phyloP scores from a whole-genome alignment of 2,329 filamentous ascomycete species.

The Thermoascus crustaceus region DNA sequence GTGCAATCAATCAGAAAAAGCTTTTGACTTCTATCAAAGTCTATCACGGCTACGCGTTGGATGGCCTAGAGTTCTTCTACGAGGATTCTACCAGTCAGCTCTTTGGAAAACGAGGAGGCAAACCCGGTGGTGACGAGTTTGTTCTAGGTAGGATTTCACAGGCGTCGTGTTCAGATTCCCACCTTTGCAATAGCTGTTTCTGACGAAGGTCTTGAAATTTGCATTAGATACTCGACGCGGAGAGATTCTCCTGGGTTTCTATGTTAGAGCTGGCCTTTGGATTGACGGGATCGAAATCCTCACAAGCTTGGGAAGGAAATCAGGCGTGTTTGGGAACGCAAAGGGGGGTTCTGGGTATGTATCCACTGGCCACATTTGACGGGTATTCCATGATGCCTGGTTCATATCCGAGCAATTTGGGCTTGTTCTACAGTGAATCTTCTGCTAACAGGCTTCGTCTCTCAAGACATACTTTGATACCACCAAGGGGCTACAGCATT shows the following conservation, averaged over 20 bases:
- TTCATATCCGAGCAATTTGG: neutral
- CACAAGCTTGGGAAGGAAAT: conserved; percentile 80
- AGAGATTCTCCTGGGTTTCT: conserved; percentile 81
- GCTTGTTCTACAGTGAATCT: neutral
- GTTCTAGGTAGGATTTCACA: conserved; percentile 55
- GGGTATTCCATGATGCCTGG: neutral
- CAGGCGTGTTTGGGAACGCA: conserved; percentile 73
- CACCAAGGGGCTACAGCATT: conserved; percentile 79
- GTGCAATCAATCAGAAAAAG: conserved; percentile 58
- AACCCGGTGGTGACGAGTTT: conserved; percentile 63
- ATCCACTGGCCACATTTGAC: too few species aligned
- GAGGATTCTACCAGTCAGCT: conserved; percentile 77
- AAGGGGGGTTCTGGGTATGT: conserved; percentile 75
- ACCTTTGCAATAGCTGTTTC: conserved; percentile 5
- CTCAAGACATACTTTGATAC: conserved; percentile 72
- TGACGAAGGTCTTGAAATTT: conserved; percentile 15
- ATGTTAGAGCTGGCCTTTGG: conserved; percentile 67
- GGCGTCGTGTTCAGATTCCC: neutral
- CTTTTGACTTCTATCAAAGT: conserved; percentile 67
- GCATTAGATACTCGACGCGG: conserved; percentile 66
- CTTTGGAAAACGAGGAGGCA: conserved; percentile 73
- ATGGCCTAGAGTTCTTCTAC: conserved; percentile 88
- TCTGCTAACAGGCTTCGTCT: conserved; percentile 7
- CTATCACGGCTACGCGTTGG: conserved; percentile 67
- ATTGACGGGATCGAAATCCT: conserved; percentile 85